Base-by-base conservation (phyloP, 768 basidiomycete species). In the Tulasnella sp. region DNA sequence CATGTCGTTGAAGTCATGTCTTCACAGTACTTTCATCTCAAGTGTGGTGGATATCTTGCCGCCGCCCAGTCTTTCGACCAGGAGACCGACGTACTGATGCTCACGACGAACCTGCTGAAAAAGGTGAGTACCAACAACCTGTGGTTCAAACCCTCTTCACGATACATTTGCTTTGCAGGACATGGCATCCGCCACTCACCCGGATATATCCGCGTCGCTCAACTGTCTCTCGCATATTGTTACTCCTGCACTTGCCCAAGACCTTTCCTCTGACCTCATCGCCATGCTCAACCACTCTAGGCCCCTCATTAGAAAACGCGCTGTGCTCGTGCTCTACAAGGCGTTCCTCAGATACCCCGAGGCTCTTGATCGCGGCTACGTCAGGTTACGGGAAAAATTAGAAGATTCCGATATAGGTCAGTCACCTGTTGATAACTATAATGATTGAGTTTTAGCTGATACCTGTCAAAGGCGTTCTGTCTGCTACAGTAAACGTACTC, bases 1-100 rank as follows among this genome's bases (percentile, higher is more conserved):
- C 83, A 94, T 68, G 86, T 99, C 52, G 84, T 98, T 5, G 96
- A 99, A 67, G 91, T 94, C 68, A 99, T 99, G 96, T 91, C 91
- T 35, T 92, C 91, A 3, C 73, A 85, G 3, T 83, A 83, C 67
- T 79, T 84, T 62, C 93, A 98, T 70, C 76, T 98, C 62, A 99
- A 99, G 75, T 82, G 80, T 25, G 84, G 98, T 48, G 96, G 96
- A 11, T 98, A 99, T 69, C 83, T 99, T 21, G 96, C 87, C 1
- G 92, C 96, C 3, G 70, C 80, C 39, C 82, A 92, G 70, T 93
- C 92, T 0, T 99, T 98, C 68, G 77, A 83, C 41, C 80, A 89
- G 63, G 89, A 94, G 58, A 98, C 96, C 1, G 96, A 98, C 64
- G 94, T 98, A 21, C 81, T 98, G 19, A 96, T 99, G 78, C 77